A percentile compares a stretch with the other conserved stretches of the same genome.
These are phyloP conservation scores for Annona squamosa DNA, from an alignment of 164 flowering plant species.

Conservation along the genomic window DNA sequence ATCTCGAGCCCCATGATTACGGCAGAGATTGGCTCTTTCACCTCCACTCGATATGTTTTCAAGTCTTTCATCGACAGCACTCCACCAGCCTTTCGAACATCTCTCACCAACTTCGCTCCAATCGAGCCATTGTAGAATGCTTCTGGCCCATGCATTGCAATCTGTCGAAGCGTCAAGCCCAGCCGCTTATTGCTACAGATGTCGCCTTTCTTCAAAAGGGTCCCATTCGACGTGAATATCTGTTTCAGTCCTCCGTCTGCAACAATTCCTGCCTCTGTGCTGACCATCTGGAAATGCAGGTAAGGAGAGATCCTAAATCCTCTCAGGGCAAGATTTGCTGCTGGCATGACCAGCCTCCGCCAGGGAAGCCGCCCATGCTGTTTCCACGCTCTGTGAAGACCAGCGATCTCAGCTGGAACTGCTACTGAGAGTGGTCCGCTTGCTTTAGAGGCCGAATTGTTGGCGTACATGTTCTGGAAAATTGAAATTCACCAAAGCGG, in stretches of 20 bases:
- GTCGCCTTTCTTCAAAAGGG: slow-evolving; percentile 33
- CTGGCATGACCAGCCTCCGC: slow-evolving; percentile 50
- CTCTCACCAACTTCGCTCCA: slow-evolving; percentile 33
- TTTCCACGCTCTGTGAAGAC: slow-evolving; percentile 53
- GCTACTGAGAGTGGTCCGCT: slow-evolving; percentile 50
- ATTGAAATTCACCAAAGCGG: not conserved
- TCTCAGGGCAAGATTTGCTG: slow-evolving; percentile 30
- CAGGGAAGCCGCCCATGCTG: slow-evolving; percentile 47
- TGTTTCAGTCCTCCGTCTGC: slow-evolving; percentile 38
- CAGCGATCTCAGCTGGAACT: slow-evolving; percentile 59
- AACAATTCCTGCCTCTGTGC: slow-evolving; percentile 23
- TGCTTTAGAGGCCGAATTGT: slow-evolving; percentile 27
- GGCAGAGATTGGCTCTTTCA: slow-evolving; percentile 28
- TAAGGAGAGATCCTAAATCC: slow-evolving; percentile 53
- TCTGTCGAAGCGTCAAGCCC: slow-evolving; percentile 29
- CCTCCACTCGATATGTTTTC: slow-evolving; percentile 33
- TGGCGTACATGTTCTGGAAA: slow-evolving; percentile 48
- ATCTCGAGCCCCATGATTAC: slow-evolving; percentile 29
- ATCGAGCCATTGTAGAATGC: slow-evolving; percentile 49
- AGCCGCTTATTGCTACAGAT: slow-evolving; percentile 35
- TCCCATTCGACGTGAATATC: slow-evolving; percentile 35
- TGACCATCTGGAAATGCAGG: slow-evolving; percentile 38
- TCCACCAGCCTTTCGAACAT: slow-evolving; percentile 38
- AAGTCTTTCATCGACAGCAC: slow-evolving; percentile 45
- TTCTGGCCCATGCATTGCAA: slow-evolving; percentile 25